phyloP scores from a whole-genome alignment of 2,329 filamentous ascomycete species.

The Paecilomyces formosus region DNA sequence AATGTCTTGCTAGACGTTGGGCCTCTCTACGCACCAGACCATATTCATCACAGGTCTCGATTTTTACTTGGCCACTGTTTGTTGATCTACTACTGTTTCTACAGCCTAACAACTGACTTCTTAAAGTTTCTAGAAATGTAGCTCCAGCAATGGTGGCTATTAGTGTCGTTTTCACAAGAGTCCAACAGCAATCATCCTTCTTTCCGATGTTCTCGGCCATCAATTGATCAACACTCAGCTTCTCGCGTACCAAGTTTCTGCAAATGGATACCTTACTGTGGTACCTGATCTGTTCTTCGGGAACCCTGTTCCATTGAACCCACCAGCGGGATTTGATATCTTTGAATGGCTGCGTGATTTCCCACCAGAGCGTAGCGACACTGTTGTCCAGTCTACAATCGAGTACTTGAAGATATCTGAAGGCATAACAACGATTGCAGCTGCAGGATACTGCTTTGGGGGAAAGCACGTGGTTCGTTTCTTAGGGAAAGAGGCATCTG shows the following conservation, averaged over 20 bases:
- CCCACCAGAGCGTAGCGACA: constrained; percentile 36
- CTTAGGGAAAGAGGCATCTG: constrained; percentile 53
- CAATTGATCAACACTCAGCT: constrained; percentile 47
- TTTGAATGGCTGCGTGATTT: constrained; percentile 36
- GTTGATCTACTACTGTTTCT: too few species aligned
- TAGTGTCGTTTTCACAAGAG: constrained; percentile 13
- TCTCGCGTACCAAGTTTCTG: constrained; percentile 62
- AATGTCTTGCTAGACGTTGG: too few species aligned
- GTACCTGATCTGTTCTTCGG: constrained; percentile 61
- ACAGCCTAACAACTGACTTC: too few species aligned
- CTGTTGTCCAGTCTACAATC: constrained; percentile 37
- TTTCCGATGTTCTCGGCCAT: constrained; percentile 47
- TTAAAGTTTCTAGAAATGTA: too few species aligned
- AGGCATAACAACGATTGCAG: constrained; percentile 14
- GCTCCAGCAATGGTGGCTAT: too few species aligned
- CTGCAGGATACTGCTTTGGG: constrained; percentile 21
- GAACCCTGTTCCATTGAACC: constrained; percentile 49
- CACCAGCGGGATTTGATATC: constrained; percentile 39
- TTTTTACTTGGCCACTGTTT: too few species aligned
- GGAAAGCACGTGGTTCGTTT: constrained; percentile 61
- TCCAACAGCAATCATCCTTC: constrained; percentile 42
- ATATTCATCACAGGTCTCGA: too few species aligned
- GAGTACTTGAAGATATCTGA: constrained; percentile 18
- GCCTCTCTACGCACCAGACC: too few species aligned
- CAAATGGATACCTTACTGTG: constrained; percentile 57